Evolutionary conservation across 345 rosid species (phyloP), one percentile per base, ranked within the genome.

Genomic region (Lepidium sativum): DNA sequence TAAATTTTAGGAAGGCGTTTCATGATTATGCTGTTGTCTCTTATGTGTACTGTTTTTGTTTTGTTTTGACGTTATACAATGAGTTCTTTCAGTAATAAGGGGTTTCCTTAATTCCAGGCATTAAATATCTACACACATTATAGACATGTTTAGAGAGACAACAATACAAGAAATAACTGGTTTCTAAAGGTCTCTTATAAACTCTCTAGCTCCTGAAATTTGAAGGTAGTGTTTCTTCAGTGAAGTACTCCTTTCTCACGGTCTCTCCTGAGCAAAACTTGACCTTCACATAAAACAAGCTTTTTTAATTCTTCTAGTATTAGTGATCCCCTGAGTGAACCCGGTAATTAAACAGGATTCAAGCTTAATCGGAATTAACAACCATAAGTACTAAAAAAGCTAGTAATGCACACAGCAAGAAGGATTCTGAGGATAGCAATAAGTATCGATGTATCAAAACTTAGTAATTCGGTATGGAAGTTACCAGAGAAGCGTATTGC

Each of bases 401-500:
- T 43, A 11, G 13, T 61, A 43, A 48, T 18, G 4, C 9, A 7
- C 6, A 8, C 21, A 41, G 25, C 8, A 16, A 40, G n/a, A 34
- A 2, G 14, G 11, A 29, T 18, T 52, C 3, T 63, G 48, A 45
- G 15, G 58, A 41, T 38, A 52, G 10, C 21, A 74, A 5, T n/a
- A 8, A 47, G 39, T 45, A 15, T 27, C 37, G 65, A 23, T 12
- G 31, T 39, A 68, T 54, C 0, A 72, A 35, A 45, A 41, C 45
- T 32, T 48, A 6, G 50, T 50, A 38, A 16, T 38, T 54, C 53
- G 45, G 64, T 18, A 60, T 18, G 56, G 51, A 23, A 18, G 44
- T 38, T 84, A 92, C 98, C 94, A 87, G 77, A 35, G 97, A 87
- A 49, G 96, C 88, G 54, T 87, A 87, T 11, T 84, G 79, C 74